These are phyloP conservation scores for Ascochyta pisi DNA, from an alignment of 2,329 filamentous ascomycete genomes.

Conservation along the genomic window DNA sequence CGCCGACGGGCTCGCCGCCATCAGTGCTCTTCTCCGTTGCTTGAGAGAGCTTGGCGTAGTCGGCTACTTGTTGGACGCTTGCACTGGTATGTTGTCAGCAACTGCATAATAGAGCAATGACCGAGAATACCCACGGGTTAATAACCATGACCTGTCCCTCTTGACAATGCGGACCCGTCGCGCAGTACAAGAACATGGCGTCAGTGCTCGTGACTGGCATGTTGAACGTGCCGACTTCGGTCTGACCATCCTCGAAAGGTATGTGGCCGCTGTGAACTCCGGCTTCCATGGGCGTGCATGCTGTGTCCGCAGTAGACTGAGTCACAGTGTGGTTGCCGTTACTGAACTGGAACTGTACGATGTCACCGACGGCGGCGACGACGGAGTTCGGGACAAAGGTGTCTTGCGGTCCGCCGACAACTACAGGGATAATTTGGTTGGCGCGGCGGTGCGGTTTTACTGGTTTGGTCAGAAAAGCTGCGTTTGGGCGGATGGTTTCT, in stretches of 20 bases:
- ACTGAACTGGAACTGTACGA: constrained; percentile 42
- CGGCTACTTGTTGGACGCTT: constrained; percentile 32
- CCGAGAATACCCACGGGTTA: constrained; percentile 24
- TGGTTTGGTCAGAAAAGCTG: background rate
- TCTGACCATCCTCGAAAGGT: constrained; percentile 38
- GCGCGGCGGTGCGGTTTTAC: constrained; percentile 31
- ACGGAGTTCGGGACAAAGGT: constrained; percentile 40
- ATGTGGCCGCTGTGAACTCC: constrained; percentile 42
- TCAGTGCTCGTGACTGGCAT: constrained; percentile 38
- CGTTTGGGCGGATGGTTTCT: background rate
- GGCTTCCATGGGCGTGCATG: constrained; percentile 37
- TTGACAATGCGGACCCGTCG: constrained; percentile 42
- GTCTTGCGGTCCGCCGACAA: constrained; percentile 41
- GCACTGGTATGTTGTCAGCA: constrained; percentile 11
- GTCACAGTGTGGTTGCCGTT: constrained; percentile 45
- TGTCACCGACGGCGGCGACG: constrained; percentile 37
- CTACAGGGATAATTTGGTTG: constrained; percentile 36
- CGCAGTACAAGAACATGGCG: constrained; percentile 43
- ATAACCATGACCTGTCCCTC: constrained; percentile 39
- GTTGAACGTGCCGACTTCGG: constrained; percentile 42
- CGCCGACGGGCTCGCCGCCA: constrained; percentile 30
- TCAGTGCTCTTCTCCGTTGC: constrained; percentile 31
- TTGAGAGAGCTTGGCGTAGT: constrained; percentile 37
- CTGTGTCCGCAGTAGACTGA: constrained; percentile 31
- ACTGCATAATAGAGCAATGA: no score